Base-by-base conservation (phyloP, 1,284 basidiomycete genomes). In the Vanrija sp. region DNA sequence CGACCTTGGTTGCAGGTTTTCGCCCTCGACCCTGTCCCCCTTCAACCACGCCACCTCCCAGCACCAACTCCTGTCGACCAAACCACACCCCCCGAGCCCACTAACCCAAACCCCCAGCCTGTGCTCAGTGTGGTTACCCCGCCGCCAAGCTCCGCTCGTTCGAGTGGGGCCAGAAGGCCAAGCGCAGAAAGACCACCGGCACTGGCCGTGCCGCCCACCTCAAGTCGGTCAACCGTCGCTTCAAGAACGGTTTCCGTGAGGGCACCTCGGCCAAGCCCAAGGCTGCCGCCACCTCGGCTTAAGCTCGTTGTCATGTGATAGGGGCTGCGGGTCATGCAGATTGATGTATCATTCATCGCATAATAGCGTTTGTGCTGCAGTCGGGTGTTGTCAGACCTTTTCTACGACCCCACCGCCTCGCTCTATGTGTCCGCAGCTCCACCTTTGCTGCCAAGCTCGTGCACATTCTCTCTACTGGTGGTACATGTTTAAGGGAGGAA, bases 141-240 rank as follows among this genome's bases (percentile, higher is more conserved):
- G 81, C 90, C 56, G 94, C 95, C 61, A 98, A 93, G 82, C 81
- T 94, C 71, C 86, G 95, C 74, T 94, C 89, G 69, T 98, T 86
- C 80, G 88, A 98, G 80, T 98, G 95, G 95, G 91, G 92, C 67
- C 83, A 87, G 77, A 98, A 98, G 85, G 95, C 94, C 57, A 97
- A 98, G 86, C 87, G 95, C 81, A 87, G 95, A 85, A 95, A 96
- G 86, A 96, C 93, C 53, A 93, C 73, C 64, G 95, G 95, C 67
- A 94, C 95, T 67, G 95, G 95, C 65, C 85, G 95, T 73, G 96
- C 97, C 93, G 82, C 83, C 65, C 85, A 94, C 85, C 84, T 98
- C 79, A 96, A 94, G 84, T 78, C 82, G 54, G 93, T 96, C 49
- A 85, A 86, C 65, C 85, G 89, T 73, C 84, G 89, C 69, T 95